Conservation (phyloP, 345 rosid genomes). For the Triadica sebifera region DNA sequence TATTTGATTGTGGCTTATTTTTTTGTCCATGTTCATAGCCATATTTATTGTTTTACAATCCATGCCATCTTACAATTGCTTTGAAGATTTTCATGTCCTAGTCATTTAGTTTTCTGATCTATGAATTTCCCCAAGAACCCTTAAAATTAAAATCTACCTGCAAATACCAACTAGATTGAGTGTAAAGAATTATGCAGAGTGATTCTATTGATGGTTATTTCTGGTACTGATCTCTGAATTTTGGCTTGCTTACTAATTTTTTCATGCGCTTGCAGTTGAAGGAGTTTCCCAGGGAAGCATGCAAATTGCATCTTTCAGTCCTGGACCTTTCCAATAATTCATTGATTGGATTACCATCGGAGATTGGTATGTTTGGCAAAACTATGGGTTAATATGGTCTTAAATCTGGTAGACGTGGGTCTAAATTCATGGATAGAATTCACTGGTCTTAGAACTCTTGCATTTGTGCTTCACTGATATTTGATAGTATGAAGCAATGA, state of each 20-base stretch:
- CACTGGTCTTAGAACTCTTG: not conserved
- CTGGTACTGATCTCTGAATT: not conserved
- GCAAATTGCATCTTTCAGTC: constrained; percentile 63
- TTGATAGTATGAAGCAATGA: not conserved
- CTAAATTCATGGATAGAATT: constrained; percentile 4
- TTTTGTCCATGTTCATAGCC: too few species aligned
- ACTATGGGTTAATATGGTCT: constrained; percentile 14
- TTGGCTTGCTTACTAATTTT: constrained; percentile 17
- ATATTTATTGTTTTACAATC: not conserved
- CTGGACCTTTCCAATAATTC: constrained; percentile 95
- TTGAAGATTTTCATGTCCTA: not conserved
- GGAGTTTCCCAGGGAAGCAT: constrained; percentile 79
- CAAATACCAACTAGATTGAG: too few species aligned
- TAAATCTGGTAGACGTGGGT: not conserved
- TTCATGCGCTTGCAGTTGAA: constrained; percentile 56
- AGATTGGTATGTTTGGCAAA: constrained; percentile 61
- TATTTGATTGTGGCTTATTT: too few species aligned
- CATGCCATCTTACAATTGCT: not conserved
- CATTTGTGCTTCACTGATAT: not conserved
- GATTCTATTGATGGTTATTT: not conserved
- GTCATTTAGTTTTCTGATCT: not conserved
- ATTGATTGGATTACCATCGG: constrained; percentile 77
- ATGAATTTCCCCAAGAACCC: not conserved
- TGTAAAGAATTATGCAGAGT: not conserved
- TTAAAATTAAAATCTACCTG: too few species aligned